These are phyloP conservation scores for Huntiella decipiens DNA, from an alignment of 2,329 filamentous ascomycete species.

Conservation along the genomic window DNA sequence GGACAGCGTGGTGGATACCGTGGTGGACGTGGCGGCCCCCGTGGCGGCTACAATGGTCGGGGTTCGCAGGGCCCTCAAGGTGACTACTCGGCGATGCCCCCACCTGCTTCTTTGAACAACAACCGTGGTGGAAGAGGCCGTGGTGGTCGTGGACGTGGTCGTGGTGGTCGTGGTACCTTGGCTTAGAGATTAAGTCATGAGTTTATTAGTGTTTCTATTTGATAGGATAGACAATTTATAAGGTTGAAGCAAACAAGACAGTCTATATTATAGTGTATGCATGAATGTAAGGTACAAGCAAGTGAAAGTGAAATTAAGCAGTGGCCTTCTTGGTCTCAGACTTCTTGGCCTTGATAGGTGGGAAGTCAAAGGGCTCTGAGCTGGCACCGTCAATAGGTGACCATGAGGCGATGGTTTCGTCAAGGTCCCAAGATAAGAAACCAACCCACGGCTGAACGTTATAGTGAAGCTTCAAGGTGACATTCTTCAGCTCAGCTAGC, in stretches of 20 bases:
- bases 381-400: conserved; percentile 43
- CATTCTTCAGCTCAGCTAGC: conserved; percentile 53
- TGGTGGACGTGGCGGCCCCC: conserved; percentile 12
- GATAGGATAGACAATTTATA: too few species aligned
- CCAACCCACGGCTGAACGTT: conserved; percentile 98
- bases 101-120: conserved; percentile 39
- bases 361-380: conserved; percentile 45
- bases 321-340: background rate
- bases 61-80: background rate
- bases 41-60: background rate
- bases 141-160: conserved; percentile 19
- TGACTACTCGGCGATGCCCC: conserved; percentile 37
- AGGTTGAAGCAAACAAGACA: too few species aligned
- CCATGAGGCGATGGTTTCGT: conserved; percentile 40
- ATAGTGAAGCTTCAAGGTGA: conserved; percentile 69
- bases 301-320: too few species aligned
- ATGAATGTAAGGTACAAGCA: too few species aligned
- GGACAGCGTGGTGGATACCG: conserved; percentile 16
- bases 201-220: too few species aligned
- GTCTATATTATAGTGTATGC: too few species aligned
- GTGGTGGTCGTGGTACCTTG: conserved; percentile 15
- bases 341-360: conserved; percentile 43
- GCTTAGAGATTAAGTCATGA: too few species aligned
- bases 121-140: conserved; percentile 22
- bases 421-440: conserved; percentile 59